Conservation (phyloP, 805 yeast species). For the Saturnispora bothae region DNA sequence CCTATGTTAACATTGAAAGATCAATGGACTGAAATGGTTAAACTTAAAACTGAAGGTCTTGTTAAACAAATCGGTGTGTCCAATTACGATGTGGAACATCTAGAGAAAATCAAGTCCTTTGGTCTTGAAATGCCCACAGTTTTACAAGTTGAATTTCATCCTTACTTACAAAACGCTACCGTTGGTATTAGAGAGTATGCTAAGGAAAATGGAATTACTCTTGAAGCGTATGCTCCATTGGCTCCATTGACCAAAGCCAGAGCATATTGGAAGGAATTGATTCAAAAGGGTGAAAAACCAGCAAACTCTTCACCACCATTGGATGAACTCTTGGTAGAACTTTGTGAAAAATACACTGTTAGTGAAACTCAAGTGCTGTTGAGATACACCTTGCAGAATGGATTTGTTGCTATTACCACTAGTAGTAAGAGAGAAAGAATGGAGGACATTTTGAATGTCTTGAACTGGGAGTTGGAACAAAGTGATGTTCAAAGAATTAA, state of each 20-base stretch:
- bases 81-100: slow-evolving; percentile 38
- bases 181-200: slow-evolving; percentile 36
- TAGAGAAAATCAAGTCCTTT: slow-evolving; percentile 32
- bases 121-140: slow-evolving; percentile 40
- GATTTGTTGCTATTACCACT: slow-evolving; percentile 37
- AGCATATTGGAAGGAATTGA: slow-evolving; percentile 10
- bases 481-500: slow-evolving; percentile 24
- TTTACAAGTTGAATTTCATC: slow-evolving; percentile 57
- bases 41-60: slow-evolving; percentile 40
- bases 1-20: slow-evolving; percentile 30
- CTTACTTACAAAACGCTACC: slow-evolving; percentile 51
- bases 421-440: slow-evolving; percentile 33
- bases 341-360: slow-evolving; percentile 29
- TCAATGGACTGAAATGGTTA: slow-evolving; percentile 41
- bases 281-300: slow-evolving; percentile 4
- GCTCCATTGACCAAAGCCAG: slow-evolving; percentile 30
- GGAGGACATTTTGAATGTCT: slow-evolving; percentile 27
- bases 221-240: slow-evolving; percentile 39
- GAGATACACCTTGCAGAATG: slow-evolving; percentile 34
- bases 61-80: slow-evolving; percentile 40
- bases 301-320: slow-evolving; percentile 16
- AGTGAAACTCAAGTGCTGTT: slow-evolving; percentile 33
- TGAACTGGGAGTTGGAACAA: slow-evolving; percentile 24
- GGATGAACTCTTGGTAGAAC: slow-evolving; percentile 24
- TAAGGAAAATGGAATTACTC: slow-evolving; percentile 25